phyloP scores from a whole-genome alignment of 2,329 filamentous ascomycete genomes.

The Cladosporium sphaerospermum region DNA sequence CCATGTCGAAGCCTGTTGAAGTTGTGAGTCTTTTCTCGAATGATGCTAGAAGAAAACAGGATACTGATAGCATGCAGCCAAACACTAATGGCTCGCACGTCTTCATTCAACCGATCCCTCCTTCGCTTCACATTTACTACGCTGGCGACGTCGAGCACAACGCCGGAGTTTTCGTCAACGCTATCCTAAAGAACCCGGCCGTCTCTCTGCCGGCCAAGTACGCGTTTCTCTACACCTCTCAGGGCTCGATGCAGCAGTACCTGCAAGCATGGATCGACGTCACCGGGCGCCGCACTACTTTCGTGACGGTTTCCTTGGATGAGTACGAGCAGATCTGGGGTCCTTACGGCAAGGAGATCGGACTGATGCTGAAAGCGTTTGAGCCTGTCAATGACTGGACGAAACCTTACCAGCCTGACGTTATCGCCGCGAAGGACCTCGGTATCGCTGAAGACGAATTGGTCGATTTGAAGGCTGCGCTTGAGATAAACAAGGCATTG shows the following conservation, averaged over 20 bases:
- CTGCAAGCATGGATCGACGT: conserved; percentile 11
- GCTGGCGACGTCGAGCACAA: conserved; percentile 12
- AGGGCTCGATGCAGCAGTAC: conserved; percentile 10
- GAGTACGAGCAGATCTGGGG: conserved; percentile 12
- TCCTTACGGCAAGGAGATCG: conserved; percentile 10
- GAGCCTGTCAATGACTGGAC: conserved; percentile 7
- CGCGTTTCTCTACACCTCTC: conserved; percentile 10
- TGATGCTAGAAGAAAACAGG: neutral
- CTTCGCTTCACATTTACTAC: neutral
- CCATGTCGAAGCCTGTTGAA: conserved; percentile 12
- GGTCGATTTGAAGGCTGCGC: conserved; percentile 5
- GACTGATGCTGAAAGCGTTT: conserved; percentile 7
- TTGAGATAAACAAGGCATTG: conserved; percentile 12
- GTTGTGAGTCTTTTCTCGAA: conserved; percentile 1
- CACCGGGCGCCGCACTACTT: conserved; percentile 10
- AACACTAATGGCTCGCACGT: conserved; percentile 8
- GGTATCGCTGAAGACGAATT: conserved; percentile 3
- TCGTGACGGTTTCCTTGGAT: neutral
- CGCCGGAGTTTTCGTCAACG: conserved; percentile 11
- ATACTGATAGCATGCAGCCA: neutral
- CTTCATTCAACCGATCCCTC: conserved; percentile 5
- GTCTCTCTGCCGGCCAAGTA: conserved; percentile 10
- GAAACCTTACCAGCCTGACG: neutral
- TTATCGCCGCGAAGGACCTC: conserved; percentile 11
- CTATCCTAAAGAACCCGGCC: conserved; percentile 12